Evolutionary conservation across 2,329 filamentous ascomycete genomes (phyloP).

Genomic region (Plectosphaerella cucumerina): DNA sequence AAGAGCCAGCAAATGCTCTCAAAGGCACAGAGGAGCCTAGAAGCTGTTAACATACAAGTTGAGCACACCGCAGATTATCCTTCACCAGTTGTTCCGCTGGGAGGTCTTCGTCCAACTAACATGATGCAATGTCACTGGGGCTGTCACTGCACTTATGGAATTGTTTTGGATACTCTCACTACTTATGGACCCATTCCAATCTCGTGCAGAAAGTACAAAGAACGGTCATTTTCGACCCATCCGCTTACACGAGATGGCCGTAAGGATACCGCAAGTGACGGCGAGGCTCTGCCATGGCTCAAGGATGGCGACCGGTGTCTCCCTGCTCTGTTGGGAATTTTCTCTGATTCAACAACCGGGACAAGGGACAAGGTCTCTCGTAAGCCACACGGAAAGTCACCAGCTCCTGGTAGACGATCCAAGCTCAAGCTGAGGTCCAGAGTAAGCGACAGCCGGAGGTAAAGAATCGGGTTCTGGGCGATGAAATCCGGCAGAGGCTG

Average conservation of each 20-base stretch:
- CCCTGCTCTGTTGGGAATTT: neutral
- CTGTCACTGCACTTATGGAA: neutral
- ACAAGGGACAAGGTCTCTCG: neutral
- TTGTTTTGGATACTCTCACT: neutral
- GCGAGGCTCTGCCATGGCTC: neutral
- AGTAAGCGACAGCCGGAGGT: neutral
- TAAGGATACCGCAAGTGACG: neutral
- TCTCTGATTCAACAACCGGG: neutral
- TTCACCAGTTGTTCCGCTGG: neutral
- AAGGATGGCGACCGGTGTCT: neutral
- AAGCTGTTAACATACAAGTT: neutral
- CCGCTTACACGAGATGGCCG: neutral
- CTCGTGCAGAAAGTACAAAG: constrained; percentile 4
- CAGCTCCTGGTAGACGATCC: neutral
- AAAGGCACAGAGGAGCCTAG: neutral
- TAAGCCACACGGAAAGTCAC: neutral
- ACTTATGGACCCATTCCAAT: neutral
- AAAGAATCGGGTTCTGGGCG: neutral
- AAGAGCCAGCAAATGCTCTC: neutral
- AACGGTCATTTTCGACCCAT: constrained; percentile 4
- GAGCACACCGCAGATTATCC: neutral
- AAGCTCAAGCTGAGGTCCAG: neutral
- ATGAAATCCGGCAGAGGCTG: neutral
- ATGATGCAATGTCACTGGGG: neutral
- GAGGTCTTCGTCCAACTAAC: neutral